Evolutionary conservation across 1,139 yeast genomes (phyloP).

Genomic region (Geotrichum restrictum): DNA sequence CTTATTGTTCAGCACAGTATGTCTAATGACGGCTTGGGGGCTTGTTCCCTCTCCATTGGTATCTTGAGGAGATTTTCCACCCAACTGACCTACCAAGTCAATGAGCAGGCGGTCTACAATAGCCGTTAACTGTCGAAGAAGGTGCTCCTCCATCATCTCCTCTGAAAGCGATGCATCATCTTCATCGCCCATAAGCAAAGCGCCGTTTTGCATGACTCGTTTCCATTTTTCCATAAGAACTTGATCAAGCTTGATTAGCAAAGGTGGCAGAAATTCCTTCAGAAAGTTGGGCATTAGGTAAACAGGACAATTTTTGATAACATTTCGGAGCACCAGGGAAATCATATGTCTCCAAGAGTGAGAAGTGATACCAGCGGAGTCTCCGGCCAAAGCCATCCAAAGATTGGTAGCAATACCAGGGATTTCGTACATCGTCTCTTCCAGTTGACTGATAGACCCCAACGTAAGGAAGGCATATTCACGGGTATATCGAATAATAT

Average conservation of each 20-base stretch:
- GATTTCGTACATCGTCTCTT: constrained; percentile 80
- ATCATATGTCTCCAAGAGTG: constrained; percentile 98
- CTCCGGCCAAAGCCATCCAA: constrained; percentile 86
- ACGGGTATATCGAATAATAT: constrained; percentile 87
- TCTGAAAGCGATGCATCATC: constrained; percentile 86
- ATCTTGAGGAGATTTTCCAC: constrained; percentile 23
- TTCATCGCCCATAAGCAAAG: constrained; percentile 54
- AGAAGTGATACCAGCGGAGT: constrained; percentile 77
- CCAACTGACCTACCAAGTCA: constrained; percentile 75
- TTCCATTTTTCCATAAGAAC: constrained; percentile 73
- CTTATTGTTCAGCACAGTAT: constrained; percentile 60
- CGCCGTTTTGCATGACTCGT: constrained; percentile 62
- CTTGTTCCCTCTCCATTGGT: constrained; percentile 25
- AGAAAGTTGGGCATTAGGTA: constrained; percentile 64
- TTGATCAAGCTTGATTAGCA: constrained; percentile 67
- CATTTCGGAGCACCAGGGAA: constrained; percentile 79
- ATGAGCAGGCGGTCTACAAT: constrained; percentile 85
- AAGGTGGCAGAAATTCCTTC: constrained; percentile 71
- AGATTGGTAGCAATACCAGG: constrained; percentile 73
- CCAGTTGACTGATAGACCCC: constrained; percentile 85
- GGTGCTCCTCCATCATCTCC: constrained; percentile 97
- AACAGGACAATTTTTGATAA: constrained; percentile 83
- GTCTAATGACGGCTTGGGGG: constrained; percentile 48
- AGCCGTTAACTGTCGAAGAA: constrained; percentile 87
- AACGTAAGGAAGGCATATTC: constrained; percentile 91